phyloP scores from a whole-genome alignment of 2,329 filamentous ascomycete species.

The Lasiodiplodia gonubiensis region DNA sequence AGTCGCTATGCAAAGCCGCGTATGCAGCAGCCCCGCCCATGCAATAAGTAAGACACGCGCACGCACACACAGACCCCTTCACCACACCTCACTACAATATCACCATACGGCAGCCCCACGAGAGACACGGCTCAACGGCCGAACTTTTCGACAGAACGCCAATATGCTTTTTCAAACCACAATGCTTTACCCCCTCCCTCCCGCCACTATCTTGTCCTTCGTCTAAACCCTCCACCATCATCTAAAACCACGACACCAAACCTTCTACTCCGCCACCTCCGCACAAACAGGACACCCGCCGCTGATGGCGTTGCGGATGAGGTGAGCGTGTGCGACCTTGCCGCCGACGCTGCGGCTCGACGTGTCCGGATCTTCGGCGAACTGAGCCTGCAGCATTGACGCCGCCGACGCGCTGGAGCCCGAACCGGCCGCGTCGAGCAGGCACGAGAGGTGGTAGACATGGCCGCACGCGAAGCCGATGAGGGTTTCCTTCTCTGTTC shows the following conservation, averaged over 20 bases:
- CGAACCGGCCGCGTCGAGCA: conserved; percentile 53
- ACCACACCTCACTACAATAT: neutral
- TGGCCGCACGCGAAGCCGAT: conserved; percentile 84
- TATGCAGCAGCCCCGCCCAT: too few species aligned
- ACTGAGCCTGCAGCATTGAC: conserved; percentile 51
- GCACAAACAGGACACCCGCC: conserved; percentile 58
- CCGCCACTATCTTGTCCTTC: neutral
- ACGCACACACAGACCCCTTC: neutral
- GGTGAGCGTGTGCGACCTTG: conserved; percentile 84
- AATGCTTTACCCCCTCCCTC: neutral
- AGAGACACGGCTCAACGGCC: neutral
- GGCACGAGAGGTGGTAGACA: conserved; percentile 77
- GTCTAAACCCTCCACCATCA: neutral
- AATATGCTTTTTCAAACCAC: neutral
- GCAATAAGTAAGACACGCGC: too few species aligned
- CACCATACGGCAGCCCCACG: neutral
- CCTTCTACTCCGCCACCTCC: conserved; percentile 12
- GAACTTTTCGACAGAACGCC: neutral
- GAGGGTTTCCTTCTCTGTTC: conserved; percentile 69
- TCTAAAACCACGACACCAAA: neutral
- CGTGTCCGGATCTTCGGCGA: conserved; percentile 45
- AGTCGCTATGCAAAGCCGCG: too few species aligned
- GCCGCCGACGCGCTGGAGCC: conserved; percentile 48
- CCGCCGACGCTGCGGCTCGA: conserved; percentile 73
- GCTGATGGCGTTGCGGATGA: conserved; percentile 73